phyloP scores from a whole-genome alignment of 2,329 filamentous ascomycete genomes.

The Geosmithia putterillii region DNA sequence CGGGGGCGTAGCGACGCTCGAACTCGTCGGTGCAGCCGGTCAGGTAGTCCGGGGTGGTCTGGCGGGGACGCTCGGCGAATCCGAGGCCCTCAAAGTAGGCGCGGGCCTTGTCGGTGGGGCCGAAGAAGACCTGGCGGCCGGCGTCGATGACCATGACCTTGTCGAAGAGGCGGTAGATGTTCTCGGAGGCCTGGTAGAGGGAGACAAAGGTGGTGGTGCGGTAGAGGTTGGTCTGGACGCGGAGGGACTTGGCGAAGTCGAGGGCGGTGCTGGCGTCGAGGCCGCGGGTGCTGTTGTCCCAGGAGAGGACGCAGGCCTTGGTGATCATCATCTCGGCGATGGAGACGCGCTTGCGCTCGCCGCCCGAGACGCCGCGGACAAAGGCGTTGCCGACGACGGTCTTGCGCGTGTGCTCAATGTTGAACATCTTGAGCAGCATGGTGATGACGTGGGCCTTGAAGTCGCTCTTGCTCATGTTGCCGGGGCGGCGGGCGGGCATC shows the following conservation, averaged over 20 bases:
- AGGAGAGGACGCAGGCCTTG: constrained; percentile 57
- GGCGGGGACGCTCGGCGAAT: constrained; percentile 60
- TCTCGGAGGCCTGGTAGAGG: constrained; percentile 76
- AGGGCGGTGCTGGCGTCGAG: constrained; percentile 57
- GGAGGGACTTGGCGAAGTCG: constrained; percentile 56
- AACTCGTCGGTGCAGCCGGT: constrained; percentile 78
- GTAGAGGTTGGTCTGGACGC: constrained; percentile 74
- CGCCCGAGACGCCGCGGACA: constrained; percentile 68
- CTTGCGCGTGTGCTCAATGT: constrained; percentile 76
- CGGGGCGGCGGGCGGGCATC: constrained; percentile 67
- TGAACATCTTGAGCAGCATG: constrained; percentile 80
- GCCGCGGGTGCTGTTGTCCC: constrained; percentile 64
- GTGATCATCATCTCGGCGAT: constrained; percentile 78
- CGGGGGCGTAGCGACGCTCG: constrained; percentile 63
- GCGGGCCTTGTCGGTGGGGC: constrained; percentile 53
- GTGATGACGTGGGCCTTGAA: constrained; percentile 69
- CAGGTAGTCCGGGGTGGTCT: constrained; percentile 72
- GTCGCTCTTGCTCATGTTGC: constrained; percentile 56
- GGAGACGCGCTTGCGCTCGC: constrained; percentile 67
- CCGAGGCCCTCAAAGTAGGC: constrained; percentile 67
- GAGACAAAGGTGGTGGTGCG: constrained; percentile 77
- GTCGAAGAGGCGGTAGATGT: constrained; percentile 68
- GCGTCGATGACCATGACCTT: constrained; percentile 74
- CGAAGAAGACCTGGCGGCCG: constrained; percentile 66
- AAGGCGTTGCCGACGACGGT: constrained; percentile 79